Base-by-base conservation (phyloP, 1,139 yeast genomes). In the Geotrichum candidum region DNA sequence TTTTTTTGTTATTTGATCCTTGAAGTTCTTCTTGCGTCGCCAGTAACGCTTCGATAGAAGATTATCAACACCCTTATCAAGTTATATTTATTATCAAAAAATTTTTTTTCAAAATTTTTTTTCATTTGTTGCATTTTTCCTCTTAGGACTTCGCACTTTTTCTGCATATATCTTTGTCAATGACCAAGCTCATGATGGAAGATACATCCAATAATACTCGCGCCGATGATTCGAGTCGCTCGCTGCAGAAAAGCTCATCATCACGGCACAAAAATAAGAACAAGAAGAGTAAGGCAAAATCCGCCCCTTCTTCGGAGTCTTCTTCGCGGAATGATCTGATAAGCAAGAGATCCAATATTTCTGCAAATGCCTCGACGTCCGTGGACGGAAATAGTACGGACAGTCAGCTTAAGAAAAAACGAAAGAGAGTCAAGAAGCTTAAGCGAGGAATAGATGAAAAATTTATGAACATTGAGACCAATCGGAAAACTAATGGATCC, bases 401-500 rank as follows among this genome's bases (percentile, higher is more conserved):
- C 9, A 45, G 46, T 10, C 41, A 51, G 23, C 11, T 11, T 10
- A 57, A 53, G 41, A 46, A 45, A 11, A 56, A 56, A 29, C 53
- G 54, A 15, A 22, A 41, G 18, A 41, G 48, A 23, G 38, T 46
- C 9, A 57, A 46, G 18, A 45, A 35, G 18, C 46, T 10, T 1
- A 41, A 45, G 52, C 27, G 35, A 27, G 10, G 53, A 6, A n/a
- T 23, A 2, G 18, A 31, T 13, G 60, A 52, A 11, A 45, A 18
- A 4, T 25, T 22, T 31, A 33, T 53, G 33, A 23, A 29, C 18
- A 7, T 45, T 10, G 60, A 45, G 25, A 18, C 41, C 5, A 57
- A 57, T 46, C 33, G 60, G 48, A 27, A 41, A 18, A 45, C 25
- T 31, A 31, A 57, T n/a, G 60, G 56, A 29, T 52, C 60, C 9